phyloP scores from a whole-genome alignment of 805 yeast genomes.

The Myxozyma lipomycoides region DNA sequence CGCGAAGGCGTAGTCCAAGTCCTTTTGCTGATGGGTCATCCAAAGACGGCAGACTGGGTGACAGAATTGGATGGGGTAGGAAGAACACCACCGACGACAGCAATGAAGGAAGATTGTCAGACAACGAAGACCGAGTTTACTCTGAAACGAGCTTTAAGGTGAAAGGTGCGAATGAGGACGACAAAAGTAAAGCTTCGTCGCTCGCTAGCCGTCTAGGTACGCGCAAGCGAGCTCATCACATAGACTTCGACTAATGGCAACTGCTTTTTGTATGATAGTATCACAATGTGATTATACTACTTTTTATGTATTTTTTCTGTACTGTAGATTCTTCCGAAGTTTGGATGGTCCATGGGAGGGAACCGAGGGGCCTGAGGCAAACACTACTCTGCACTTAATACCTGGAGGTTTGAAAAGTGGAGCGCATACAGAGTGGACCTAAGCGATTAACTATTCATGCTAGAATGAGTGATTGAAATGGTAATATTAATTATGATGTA shows the following conservation, averaged over 20 bases:
- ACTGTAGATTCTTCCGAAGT: too few species aligned
- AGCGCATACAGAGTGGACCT: neutral
- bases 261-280: too few species aligned
- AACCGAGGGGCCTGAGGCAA: too few species aligned
- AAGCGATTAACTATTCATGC: neutral
- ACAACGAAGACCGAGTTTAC: constrained; percentile 8
- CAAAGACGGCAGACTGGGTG: neutral
- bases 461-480: neutral
- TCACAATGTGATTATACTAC: too few species aligned
- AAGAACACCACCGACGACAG: neutral
- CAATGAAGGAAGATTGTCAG: neutral
- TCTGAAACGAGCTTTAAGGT: too few species aligned
- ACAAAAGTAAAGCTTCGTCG: neutral
- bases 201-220: neutral
- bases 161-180: too few species aligned
- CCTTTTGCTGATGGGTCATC: neutral
- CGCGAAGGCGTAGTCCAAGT: neutral
- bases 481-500: too few species aligned
- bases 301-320: too few species aligned
- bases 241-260: constrained; percentile 15
- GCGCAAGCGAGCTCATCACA: constrained; percentile 21
- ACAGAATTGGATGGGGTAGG: neutral
- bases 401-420: neutral
- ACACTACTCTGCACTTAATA: neutral
- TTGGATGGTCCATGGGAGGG: too few species aligned